Percentiles rank a stretch among this genome's conserved stretches.
phyloP scores from a whole-genome alignment of 148 eudicot genomes.

The Rhododendron williamsianum region DNA sequence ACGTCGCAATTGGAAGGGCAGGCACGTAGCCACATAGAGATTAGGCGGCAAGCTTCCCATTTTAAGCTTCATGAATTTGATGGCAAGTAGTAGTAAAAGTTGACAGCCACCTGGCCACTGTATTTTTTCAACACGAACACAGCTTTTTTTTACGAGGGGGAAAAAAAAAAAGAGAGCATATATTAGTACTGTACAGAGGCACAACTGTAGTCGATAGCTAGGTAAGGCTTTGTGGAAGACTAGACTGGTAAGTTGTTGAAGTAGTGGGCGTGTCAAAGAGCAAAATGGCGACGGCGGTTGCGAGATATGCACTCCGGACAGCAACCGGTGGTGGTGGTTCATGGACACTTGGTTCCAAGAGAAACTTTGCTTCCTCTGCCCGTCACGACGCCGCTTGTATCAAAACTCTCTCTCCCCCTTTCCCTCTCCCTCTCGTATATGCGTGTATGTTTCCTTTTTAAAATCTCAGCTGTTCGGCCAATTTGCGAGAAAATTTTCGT shows the following conservation, averaged over 20 bases:
- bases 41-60: background rate
- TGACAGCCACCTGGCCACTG: background rate
- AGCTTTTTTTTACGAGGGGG: too few relatives aligned
- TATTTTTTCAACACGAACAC: background rate
- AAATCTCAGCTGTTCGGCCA: too few relatives aligned
- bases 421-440: background rate
- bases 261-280: background rate
- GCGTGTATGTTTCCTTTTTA: too few relatives aligned
- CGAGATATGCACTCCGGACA: background rate
- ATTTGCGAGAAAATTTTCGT: too few relatives aligned
- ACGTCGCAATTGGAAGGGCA: too few relatives aligned
- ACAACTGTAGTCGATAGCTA: background rate
- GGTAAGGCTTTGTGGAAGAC: background rate
- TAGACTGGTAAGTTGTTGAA: background rate
- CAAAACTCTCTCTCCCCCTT: background rate
- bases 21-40: background rate
- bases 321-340: background rate
- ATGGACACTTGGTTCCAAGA: background rate
- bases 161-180: background rate
- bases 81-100: too few relatives aligned
- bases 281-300: background rate
- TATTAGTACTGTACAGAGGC: too few relatives aligned
- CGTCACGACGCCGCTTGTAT: conserved; percentile 1
- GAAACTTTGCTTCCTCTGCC: conserved; percentile 11
- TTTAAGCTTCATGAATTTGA: background rate